Percentiles rank a stretch among this genome's conserved stretches.
Evolutionary conservation across 2,329 filamentous ascomycete species (phyloP).

Genomic region (Xylariaceae sp.): DNA sequence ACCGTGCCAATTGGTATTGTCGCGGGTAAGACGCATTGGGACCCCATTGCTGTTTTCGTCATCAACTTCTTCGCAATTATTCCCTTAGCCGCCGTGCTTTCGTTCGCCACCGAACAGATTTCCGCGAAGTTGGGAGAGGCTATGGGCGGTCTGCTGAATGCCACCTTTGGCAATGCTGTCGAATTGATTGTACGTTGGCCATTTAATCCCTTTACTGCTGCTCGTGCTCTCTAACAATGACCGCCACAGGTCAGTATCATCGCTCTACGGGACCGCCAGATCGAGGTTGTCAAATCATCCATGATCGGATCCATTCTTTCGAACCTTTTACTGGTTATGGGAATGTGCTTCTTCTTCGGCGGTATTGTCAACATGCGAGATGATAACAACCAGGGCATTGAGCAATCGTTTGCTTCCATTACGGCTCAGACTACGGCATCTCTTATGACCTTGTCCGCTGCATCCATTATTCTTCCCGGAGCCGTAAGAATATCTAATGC

Average conservation of each 20-base stretch:
- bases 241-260: slow-evolving; percentile 75
- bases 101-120: slow-evolving; percentile 74
- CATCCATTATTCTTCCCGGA: slow-evolving; percentile 73
- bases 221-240: slow-evolving; percentile 14
- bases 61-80: slow-evolving; percentile 80
- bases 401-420: slow-evolving; percentile 69
- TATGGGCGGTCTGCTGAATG: slow-evolving; percentile 67
- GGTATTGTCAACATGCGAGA: slow-evolving; percentile 59
- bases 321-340: slow-evolving; percentile 82
- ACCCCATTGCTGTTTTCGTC: slow-evolving; percentile 62
- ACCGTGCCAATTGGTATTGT: slow-evolving; percentile 69
- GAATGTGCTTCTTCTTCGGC: slow-evolving; percentile 74
- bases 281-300: slow-evolving; percentile 93
- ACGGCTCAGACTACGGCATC: slow-evolving; percentile 74
- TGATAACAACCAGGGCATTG: slow-evolving; percentile 50
- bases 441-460: slow-evolving; percentile 69
- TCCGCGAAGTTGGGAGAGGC: slow-evolving; percentile 67
- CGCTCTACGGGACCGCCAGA: slow-evolving; percentile 76
- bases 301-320: slow-evolving; percentile 96
- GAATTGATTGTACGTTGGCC: slow-evolving; percentile 61
- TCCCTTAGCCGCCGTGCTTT: slow-evolving; percentile 66
- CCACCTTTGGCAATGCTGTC: slow-evolving; percentile 74
- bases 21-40: slow-evolving; percentile 58
- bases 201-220: slow-evolving; percentile 12
- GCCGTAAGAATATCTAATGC: slow-evolving; percentile 42